These are phyloP conservation scores for Teratosphaeriaceae sp. DNA, from an alignment of 2,329 filamentous ascomycete species.

Conservation along the genomic window DNA sequence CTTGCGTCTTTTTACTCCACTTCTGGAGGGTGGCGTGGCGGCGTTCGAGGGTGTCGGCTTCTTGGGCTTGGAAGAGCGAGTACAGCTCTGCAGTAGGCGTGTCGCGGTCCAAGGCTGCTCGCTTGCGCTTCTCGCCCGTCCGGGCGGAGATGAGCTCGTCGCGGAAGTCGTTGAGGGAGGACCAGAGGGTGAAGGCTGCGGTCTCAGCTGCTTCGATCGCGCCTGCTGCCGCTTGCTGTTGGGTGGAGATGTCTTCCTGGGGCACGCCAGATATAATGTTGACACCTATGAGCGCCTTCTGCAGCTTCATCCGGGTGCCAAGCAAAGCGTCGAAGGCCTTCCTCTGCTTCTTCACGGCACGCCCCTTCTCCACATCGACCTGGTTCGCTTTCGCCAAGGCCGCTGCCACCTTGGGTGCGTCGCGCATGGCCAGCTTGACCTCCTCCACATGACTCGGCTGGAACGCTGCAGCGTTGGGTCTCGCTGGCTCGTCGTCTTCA, in stretches of 20 bases:
- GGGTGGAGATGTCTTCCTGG: conserved; percentile 32
- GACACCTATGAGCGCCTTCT: conserved; percentile 78
- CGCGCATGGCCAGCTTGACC: conserved; percentile 21
- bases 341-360: conserved; percentile 78
- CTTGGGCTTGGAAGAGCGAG: conserved; percentile 61
- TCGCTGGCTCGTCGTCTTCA: conserved; percentile 34
- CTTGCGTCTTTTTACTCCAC: conserved; percentile 77
- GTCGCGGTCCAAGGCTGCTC: conserved; percentile 42
- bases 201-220: conserved; percentile 73
- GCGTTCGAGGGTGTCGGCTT: conserved; percentile 52
- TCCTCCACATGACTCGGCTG: neutral
- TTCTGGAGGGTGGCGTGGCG: conserved; percentile 74
- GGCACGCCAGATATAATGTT: conserved; percentile 57
- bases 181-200: conserved; percentile 79
- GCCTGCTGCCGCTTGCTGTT: conserved; percentile 28
- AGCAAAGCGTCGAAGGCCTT: conserved; percentile 81
- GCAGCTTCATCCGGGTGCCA: conserved; percentile 84
- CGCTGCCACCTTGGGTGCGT: conserved; percentile 45
- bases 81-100: conserved; percentile 63
- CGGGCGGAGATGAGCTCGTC: conserved; percentile 49
- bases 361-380: conserved; percentile 76
- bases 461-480: conserved; percentile 27
- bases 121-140: conserved; percentile 55
- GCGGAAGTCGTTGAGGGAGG: conserved; percentile 66
- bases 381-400: conserved; percentile 61